A percentile compares a stretch with the other conserved stretches of the same genome.
phyloP scores from a whole-genome alignment of 345 rosid genomes.

The Lagerstroemia speciosa region DNA sequence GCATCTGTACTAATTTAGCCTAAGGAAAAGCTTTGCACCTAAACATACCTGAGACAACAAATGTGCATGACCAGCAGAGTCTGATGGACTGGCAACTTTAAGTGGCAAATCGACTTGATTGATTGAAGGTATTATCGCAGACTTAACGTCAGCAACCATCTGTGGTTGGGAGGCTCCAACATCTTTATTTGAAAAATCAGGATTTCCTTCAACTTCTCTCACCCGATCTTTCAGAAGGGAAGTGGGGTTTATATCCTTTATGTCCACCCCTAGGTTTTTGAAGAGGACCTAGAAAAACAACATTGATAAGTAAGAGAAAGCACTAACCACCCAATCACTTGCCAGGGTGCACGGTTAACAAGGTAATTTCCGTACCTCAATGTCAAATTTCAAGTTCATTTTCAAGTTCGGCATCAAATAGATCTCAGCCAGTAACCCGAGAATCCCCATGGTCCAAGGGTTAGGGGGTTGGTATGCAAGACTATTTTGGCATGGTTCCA shows the following conservation, averaged over 20 bases:
- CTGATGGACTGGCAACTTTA: conserved; percentile 61
- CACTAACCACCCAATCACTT: not conserved
- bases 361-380: conserved; percentile 49
- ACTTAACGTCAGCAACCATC: conserved; percentile 62
- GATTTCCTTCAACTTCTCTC: conserved; percentile 92
- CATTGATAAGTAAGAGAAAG: not conserved
- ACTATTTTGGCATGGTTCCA: conserved; percentile 94
- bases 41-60: conserved; percentile 66
- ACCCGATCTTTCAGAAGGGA: conserved; percentile 85
- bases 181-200: conserved; percentile 94
- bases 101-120: conserved; percentile 65
- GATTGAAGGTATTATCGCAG: conserved; percentile 49
- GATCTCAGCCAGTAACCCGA: conserved; percentile 84
- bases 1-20: not conserved
- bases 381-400: conserved; percentile 98
- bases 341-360: not conserved
- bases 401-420: conserved; percentile 94
- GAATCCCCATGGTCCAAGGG: conserved; percentile 99
- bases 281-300: conserved; percentile 54
- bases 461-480: conserved; percentile 95
- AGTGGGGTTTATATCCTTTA: conserved; percentile 84
- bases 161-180: conserved; percentile 62
- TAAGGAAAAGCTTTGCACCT: not conserved
- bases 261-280: conserved; percentile 79
- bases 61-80: conserved; percentile 53